Evolutionary conservation across 768 basidiomycete species (phyloP), one percentile per base, ranked within the genome.

Genomic region (Sistotremastrum suecicum): DNA sequence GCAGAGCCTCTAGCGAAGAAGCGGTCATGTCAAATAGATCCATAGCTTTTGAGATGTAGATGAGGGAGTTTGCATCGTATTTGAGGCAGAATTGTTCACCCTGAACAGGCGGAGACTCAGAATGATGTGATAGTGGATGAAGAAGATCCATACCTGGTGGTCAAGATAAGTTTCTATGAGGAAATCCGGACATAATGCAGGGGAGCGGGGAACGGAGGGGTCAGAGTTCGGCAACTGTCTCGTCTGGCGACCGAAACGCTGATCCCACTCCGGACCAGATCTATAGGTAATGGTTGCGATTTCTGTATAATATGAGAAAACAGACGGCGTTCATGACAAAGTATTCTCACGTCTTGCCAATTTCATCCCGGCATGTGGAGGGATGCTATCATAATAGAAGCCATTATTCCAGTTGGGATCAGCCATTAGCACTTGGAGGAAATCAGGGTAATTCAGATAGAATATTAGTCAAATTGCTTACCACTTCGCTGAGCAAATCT

Each of bases 391-490:
- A 59, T 99, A 99, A 60, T 99, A 99, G 63, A 94, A 98, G 3
- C 95, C 95, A 34, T 90, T 81, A 50, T 98, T 99, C 95, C 95
- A 99, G 51, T 98, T 97, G 0, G 94, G 94, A 63, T 99, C 95
- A 2, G 94, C 86, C 95, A 99, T 99, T 44, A 99, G 75, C 11
- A 99, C 95, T 97, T 50, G n/a, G 8, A 32, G 31, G 10, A 30
- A 37, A 56, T 11, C n/a, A 30, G 39, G 40, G 34, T 41, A 36
- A 3, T 28, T 28, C 3, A 47, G 34, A 28, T 29, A 34, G 11
- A 34, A 5, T 30, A 41, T 52, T 47, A 52, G 34, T 41, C 12
- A 33, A 10, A 29, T 11, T 35, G 37, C 81, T 53, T 52, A 90
- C 94, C 94, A 64, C 91, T 95, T 59, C 95, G 66, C 61, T 99